Base-by-base conservation (phyloP, 345 rosid species). In the Gossypium longicalyx region DNA sequence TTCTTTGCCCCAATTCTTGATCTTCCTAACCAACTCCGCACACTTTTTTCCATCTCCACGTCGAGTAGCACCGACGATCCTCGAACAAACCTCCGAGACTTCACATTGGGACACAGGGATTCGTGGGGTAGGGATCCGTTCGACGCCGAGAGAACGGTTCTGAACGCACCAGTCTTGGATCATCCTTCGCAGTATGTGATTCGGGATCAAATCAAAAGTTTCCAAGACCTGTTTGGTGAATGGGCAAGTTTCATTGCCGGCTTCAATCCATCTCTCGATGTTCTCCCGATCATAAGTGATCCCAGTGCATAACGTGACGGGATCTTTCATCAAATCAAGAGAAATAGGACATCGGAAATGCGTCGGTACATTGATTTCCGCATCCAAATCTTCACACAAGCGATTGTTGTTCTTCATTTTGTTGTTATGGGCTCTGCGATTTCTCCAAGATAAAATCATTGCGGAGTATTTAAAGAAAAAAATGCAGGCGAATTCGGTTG, bases 301-400 rank as follows among this genome's bases (percentile, higher is more conserved):
- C 77, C 98, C 97, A 0, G 94, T 85, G 1, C 86, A 86, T 22
- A 91, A 62, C 6, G 91, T 93, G 38, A 93, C 93, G 23, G 98
- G 97, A 77, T 93, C 98, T 72, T 89, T 93, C 98, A 93, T 91
- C 73, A 93, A 52, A 9, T 93, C 98, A 3, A 91, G 80, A 0
- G 97, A 89, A 20, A 91, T 87, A 34, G 98, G 98, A 73, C 98
- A 93, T 19, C 85, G 88, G 81, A 93, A 91, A 74, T 91, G 89
- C 60, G 76, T 78, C 0, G 98, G 97, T 7, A 86, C 76, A 0
- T 80, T 58, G 11, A 91, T 67, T 44, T 86, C 87, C 20, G 80
- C 76, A 8, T 54, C 65, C 62, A 71, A 45, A 58, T 74, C 83
- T 12, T 74, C 65, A 20, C 25, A 57, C 17, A 20, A 38, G 1